phyloP scores from a whole-genome alignment of 306 rosid genomes.

The Carpinus fangiana region DNA sequence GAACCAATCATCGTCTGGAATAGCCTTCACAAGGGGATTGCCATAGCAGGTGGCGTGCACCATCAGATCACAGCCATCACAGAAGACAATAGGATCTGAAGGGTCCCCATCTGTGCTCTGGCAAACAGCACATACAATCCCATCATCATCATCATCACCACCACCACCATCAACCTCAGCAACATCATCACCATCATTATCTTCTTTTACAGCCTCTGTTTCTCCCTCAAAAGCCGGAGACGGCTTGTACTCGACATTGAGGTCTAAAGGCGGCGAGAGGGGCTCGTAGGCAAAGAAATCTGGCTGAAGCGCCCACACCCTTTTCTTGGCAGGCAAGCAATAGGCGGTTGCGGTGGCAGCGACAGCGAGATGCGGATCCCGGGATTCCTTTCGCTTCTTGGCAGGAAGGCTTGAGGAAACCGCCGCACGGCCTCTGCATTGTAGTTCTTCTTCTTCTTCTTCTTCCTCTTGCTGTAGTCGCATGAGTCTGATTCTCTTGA shows the following conservation, averaged over 20 bases:
- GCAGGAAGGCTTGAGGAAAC: slow-evolving; percentile 45
- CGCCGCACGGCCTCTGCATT: neutral
- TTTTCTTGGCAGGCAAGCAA: slow-evolving; percentile 72
- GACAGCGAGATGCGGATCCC: slow-evolving; percentile 22
- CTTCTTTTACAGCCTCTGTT: neutral
- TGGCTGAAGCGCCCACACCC: slow-evolving; percentile 62
- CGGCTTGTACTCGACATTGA: slow-evolving; percentile 58
- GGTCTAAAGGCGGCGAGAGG: slow-evolving; percentile 37
- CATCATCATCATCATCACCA: slow-evolving; percentile 46
- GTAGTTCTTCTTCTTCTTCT: neutral
- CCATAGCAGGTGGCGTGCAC: slow-evolving; percentile 92
- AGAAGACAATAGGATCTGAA: slow-evolving; percentile 74
- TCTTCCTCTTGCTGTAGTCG: slow-evolving; percentile 38
- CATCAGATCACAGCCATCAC: slow-evolving; percentile 87
- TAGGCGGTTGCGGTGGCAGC: slow-evolving; percentile 21
- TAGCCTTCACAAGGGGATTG: slow-evolving; percentile 44
- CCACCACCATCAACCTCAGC: neutral
- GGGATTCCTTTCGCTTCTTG: slow-evolving; percentile 69
- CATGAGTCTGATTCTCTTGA: slow-evolving; percentile 62
- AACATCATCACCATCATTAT: neutral
- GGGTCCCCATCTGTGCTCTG: slow-evolving; percentile 84
- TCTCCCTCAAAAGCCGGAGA: slow-evolving; percentile 8
- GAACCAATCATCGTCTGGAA: slow-evolving; percentile 81
- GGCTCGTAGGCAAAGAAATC: slow-evolving; percentile 16
- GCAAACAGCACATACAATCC: slow-evolving; percentile 66